Percentiles rank a stretch among this genome's conserved stretches.
Conservation (phyloP, 768 basidiomycete genomes). For the Leccinum longicurvipes region DNA sequence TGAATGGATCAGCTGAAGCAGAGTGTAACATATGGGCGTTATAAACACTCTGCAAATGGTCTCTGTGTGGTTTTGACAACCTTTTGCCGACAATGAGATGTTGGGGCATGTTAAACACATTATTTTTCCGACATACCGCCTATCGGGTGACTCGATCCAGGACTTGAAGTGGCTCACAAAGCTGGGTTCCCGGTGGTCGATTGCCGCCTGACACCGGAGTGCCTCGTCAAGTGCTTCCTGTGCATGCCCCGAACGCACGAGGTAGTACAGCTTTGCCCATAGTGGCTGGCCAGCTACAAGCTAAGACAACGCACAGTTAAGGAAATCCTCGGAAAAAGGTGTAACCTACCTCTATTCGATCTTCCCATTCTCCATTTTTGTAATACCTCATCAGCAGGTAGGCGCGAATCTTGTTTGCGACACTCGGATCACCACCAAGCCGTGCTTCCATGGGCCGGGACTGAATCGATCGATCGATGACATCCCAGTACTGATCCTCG, state of each 20-base stretch:
- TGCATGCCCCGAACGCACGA: constrained; percentile 81
- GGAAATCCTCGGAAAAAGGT: background rate
- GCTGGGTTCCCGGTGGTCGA: constrained; percentile 74
- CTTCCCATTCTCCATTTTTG: constrained; percentile 78
- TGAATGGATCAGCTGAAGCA: constrained; percentile 89
- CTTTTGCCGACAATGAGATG: constrained; percentile 33
- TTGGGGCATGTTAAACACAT: background rate
- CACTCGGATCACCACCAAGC: constrained; percentile 88
- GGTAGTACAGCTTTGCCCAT: constrained; percentile 93
- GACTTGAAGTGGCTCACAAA: constrained; percentile 81
- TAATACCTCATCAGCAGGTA: constrained; percentile 82
- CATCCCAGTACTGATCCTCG: constrained; percentile 86
- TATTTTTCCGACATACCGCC: constrained; percentile 49
- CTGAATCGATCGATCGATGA: constrained; percentile 79
- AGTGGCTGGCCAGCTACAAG: constrained; percentile 82
- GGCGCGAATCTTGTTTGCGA: constrained; percentile 85
- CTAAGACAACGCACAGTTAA: constrained; percentile 37
- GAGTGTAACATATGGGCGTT: constrained; percentile 90
- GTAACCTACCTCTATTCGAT: constrained; percentile 72
- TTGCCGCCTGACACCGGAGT: constrained; percentile 60
- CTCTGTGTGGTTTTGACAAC: constrained; percentile 68
- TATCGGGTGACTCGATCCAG: constrained; percentile 79
- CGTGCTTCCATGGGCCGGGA: constrained; percentile 79
- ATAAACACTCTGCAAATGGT: constrained; percentile 76
- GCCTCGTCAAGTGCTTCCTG: constrained; percentile 82